Base-by-base conservation (phyloP, 129 eudicot species). In the Escallonia rubra region DNA sequence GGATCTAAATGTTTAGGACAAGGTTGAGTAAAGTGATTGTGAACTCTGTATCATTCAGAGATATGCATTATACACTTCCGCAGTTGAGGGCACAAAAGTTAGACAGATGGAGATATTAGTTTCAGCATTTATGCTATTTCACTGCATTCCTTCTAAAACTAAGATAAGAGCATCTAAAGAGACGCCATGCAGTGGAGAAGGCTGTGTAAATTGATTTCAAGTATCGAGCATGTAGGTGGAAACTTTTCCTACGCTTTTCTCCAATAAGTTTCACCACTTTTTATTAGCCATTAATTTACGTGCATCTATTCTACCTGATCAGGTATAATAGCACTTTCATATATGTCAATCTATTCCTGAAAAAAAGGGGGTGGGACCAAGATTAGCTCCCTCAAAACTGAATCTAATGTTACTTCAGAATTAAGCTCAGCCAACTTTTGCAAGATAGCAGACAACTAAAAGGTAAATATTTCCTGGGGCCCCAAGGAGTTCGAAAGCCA, bases 401-500 rank as follows among this genome's bases (percentile, higher is more conserved):
- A 64, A 65, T 49, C 70, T 61, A 44, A 63, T 67, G 69, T 65
- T 48, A 55, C 58, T 73, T 57, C 59, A 63, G 58, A 74, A 64
- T 59, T 67, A 65, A 68, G 54, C 52, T 72, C 57, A 63, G 58
- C 75, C 59, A 61, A 58, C 70, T 71, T 70, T 69, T 52, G 38
- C 63, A 65, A 71, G 74, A 45, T 63, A 70, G 52, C 69, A 71
- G 80, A 64, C 59, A 76, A 56, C 50, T 43, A 66, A 75, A 77
- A 61, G 72, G 65, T 47, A 77, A 76, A 62, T 47, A 61, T 75
- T 47, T 72, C 74, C 55, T 61, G 80, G 94, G 90, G 7, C 34
- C 86, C 88, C 81, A 65, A 53, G 64, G 45, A 69, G 55, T 76
- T 76, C 70, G 63, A 71, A 69, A 40, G 77, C 59, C 58, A 46